A percentile compares a stretch with the other conserved stretches of the same genome.
Conservation (phyloP, 495 filamentous ascomycete species). For the Aspergillus homomorphus region DNA sequence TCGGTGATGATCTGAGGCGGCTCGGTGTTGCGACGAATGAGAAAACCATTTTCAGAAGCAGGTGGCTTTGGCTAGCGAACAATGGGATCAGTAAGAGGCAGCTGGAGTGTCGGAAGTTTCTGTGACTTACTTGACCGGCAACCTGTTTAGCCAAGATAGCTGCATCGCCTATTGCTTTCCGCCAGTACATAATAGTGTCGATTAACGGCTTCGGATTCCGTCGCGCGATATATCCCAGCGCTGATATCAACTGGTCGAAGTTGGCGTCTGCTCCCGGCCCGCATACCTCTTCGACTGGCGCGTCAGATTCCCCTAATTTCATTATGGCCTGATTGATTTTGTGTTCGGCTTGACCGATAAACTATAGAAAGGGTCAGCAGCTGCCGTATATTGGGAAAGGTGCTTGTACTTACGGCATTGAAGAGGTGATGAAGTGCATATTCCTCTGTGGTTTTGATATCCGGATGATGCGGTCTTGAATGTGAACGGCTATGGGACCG, state of each 20-base stretch:
- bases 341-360: conserved; percentile 79
- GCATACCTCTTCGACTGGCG: conserved; percentile 81
- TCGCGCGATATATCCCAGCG: conserved; percentile 87
- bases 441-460: conserved; percentile 88
- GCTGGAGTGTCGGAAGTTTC: background rate
- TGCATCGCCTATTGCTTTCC: conserved; percentile 89
- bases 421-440: conserved; percentile 96
- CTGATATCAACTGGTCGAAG: conserved; percentile 95
- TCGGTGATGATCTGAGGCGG: conserved; percentile 39
- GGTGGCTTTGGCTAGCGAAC: conserved; percentile 29
- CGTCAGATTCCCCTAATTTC: conserved; percentile 68
- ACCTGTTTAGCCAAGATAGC: conserved; percentile 60
- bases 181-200: conserved; percentile 95
- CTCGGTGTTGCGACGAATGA: conserved; percentile 55
- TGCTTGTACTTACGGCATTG: conserved; percentile 63
- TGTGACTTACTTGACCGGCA: conserved; percentile 56
- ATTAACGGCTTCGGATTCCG: conserved; percentile 94
- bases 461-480: conserved; percentile 70
- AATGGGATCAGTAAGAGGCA: conserved; percentile 1
- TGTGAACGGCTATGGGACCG: conserved; percentile 78
- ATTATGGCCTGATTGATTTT: conserved; percentile 85
- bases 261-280: conserved; percentile 81
- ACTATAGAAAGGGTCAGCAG: conserved; percentile 34
- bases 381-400: background rate
- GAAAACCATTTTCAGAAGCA: conserved; percentile 33